Conservation (phyloP, 768 basidiomycete species). For the Tremella fuciformis region DNA sequence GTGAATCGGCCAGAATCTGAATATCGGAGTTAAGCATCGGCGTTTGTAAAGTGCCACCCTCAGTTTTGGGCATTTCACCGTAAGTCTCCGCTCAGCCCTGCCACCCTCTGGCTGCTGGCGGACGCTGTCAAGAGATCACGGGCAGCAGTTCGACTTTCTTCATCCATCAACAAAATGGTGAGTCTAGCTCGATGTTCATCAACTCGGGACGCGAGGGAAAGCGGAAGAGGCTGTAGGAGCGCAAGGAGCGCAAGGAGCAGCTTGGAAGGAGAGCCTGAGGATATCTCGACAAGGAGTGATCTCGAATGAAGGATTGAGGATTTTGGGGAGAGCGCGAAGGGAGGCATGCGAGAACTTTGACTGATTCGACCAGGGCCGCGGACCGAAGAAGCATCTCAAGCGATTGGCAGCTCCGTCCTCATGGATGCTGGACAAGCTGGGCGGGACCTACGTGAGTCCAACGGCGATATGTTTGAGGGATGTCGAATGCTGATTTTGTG, state of each 20-base stretch:
- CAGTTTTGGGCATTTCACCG: background rate
- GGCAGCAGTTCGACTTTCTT: conserved; percentile 1
- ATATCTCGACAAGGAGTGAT: too few species aligned
- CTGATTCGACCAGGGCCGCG: conserved; percentile 68
- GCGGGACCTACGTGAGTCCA: conserved; percentile 53
- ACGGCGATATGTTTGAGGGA: conserved; percentile 38
- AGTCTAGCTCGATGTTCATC: conserved; percentile 9
- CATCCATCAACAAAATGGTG: conserved; percentile 31
- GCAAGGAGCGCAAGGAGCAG: too few species aligned
- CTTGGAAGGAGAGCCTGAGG: too few species aligned
- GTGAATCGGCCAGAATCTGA: background rate
- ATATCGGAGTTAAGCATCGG: conserved; percentile 19
- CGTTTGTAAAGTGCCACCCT: conserved; percentile 2
- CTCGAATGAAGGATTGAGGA: background rate
- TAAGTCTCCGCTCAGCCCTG: background rate
- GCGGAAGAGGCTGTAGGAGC: too few species aligned
- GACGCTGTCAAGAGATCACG: too few species aligned
- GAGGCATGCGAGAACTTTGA: background rate
- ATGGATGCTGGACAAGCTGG: conserved; percentile 99
- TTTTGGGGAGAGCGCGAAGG: background rate
- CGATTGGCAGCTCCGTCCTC: conserved; percentile 93
- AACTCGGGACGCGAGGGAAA: too few species aligned
- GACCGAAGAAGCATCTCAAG: conserved; percentile 99
- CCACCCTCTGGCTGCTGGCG: background rate
- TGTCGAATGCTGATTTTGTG: conserved; percentile 6